Base-by-base conservation (phyloP, 495 filamentous ascomycete genomes). In the Xylaria nigripes region DNA sequence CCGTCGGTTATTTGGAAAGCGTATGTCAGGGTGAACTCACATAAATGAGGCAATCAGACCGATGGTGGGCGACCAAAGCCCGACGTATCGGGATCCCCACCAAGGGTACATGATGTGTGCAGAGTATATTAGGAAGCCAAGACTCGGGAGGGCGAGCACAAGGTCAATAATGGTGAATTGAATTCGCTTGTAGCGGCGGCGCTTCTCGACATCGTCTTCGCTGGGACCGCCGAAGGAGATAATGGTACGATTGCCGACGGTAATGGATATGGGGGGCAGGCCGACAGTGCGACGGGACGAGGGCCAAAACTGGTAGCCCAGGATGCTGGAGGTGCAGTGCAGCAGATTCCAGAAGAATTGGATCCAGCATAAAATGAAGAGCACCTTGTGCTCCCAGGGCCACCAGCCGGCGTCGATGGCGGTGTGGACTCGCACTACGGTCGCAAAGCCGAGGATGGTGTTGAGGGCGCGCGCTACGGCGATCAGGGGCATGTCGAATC, bases 371-470 rank as follows among this genome's bases (percentile, higher is more conserved):
- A 64, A 32, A 16, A 58, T 57, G 43, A 64, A 64, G 18, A 64
- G 50, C 21, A 64, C 55, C 50, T 64, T 64, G 23, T 64, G 56
- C 51, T 64, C 58, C 61, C 61, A 64, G 18, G 61, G 61, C 61
- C 61, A 64, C 61, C 61, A 64, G 24, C 58, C 61, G 12, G 61
- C 61, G 27, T 64, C 61, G 43, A 64, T 61, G n/a, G 53, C 46
- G 4, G 61, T 59, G 56, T 64, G 61, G 3, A 64, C 50, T 0
- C 58, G 56, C 8, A 61, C 56, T 5, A 64, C 61, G 1, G 61
- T 64, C 45, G 53, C 61, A 8, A 64, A 27, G 50, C 58, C 58
- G 3, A 64, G 53, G 2, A 61, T 36, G 5, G 61, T 58, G 25
- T 53, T 61, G 47, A 64, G 54, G 1, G 58, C 52, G 9, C 61